Conservation (phyloP, 2,329 filamentous ascomycete genomes). For the Hypoxylon sp. region DNA sequence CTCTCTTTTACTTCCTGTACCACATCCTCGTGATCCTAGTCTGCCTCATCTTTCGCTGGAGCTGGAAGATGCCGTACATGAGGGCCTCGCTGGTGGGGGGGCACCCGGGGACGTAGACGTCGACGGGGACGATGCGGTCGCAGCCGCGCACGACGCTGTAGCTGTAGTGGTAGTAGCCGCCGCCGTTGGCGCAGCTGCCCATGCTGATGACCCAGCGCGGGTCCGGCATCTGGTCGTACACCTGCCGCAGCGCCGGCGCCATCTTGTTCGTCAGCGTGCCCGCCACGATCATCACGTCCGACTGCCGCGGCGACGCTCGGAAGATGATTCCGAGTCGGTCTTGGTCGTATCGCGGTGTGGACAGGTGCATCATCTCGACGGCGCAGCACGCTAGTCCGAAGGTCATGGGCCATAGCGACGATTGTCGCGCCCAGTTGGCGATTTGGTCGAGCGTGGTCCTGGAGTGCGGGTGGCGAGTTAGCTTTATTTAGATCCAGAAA, state of each 20-base stretch:
- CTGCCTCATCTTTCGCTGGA: constrained; percentile 82
- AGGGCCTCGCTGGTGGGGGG: constrained; percentile 73
- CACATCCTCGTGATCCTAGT: constrained; percentile 70
- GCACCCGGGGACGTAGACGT: constrained; percentile 85
- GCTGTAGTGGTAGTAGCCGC: constrained; percentile 89
- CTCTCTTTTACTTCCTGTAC: constrained; percentile 66
- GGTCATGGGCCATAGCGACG: constrained; percentile 89
- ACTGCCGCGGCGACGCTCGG: constrained; percentile 87
- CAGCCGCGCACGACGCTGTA: constrained; percentile 83
- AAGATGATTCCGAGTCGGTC: constrained; percentile 92
- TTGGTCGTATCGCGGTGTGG: constrained; percentile 89
- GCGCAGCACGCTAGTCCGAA: constrained; percentile 92
- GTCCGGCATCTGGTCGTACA: constrained; percentile 97
- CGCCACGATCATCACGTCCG: constrained; percentile 94
- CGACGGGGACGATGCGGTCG: constrained; percentile 83
- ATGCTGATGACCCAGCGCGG: constrained; percentile 88
- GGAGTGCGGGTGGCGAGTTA: constrained; percentile 18
- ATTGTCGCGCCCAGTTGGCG: constrained; percentile 87
- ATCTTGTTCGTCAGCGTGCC: constrained; percentile 97
- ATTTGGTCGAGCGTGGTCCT: constrained; percentile 85
- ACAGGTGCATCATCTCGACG: constrained; percentile 94
- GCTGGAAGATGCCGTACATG: constrained; percentile 79
- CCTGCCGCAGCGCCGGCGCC: constrained; percentile 89
- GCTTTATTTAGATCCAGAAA: background rate
- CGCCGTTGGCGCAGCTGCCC: constrained; percentile 88